A percentile compares a stretch with the other conserved stretches of the same genome.
Evolutionary conservation across 164 flowering plant species (phyloP).

Genomic region (Magnolia officinalis): DNA sequence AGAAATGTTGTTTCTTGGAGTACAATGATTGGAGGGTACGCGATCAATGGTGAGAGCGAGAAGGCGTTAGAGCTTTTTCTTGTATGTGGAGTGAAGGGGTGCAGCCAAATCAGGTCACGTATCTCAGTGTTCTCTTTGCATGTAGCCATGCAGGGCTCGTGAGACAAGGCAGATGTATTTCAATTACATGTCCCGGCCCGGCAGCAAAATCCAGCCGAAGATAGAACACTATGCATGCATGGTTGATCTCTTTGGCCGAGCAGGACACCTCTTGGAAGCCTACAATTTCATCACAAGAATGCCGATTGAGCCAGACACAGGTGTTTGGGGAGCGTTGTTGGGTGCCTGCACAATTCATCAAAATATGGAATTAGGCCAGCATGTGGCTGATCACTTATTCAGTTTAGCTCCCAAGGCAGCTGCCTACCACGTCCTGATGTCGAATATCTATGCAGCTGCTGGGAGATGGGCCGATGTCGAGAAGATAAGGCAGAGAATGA

Average conservation of each 20-base stretch:
- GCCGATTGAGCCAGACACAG: conserved; percentile 13
- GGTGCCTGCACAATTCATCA: conserved; percentile 17
- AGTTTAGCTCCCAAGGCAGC: conserved; percentile 9
- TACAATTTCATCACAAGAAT: conserved; percentile 9
- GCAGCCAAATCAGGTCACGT: conserved; percentile 15
- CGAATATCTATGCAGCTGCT: conserved; percentile 17
- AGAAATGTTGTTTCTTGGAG: conserved; percentile 17
- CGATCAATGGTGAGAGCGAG: conserved; percentile 8
- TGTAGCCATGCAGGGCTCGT: conserved; percentile 18
- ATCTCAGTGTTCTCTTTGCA: conserved; percentile 13
- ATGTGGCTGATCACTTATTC: conserved; percentile 6
- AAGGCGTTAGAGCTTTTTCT: conserved; percentile 8
- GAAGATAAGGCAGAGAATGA: conserved; percentile 14
- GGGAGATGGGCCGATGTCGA: conserved; percentile 16
- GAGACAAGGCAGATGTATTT: conserved; percentile 7
- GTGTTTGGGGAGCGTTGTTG: conserved; percentile 18
- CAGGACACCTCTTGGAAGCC: conserved; percentile 16
- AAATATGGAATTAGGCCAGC: conserved; percentile 10
- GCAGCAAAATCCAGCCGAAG: neutral
- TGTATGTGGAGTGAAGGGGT: conserved; percentile 8
- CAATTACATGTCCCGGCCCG: neutral
- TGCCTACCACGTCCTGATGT: conserved; percentile 10
- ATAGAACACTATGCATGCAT: conserved; percentile 20
- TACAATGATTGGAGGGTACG: conserved; percentile 12
- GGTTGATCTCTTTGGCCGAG: conserved; percentile 18